Base-by-base conservation (phyloP, 805 yeast genomes). In the Grigorovia humatica region DNA sequence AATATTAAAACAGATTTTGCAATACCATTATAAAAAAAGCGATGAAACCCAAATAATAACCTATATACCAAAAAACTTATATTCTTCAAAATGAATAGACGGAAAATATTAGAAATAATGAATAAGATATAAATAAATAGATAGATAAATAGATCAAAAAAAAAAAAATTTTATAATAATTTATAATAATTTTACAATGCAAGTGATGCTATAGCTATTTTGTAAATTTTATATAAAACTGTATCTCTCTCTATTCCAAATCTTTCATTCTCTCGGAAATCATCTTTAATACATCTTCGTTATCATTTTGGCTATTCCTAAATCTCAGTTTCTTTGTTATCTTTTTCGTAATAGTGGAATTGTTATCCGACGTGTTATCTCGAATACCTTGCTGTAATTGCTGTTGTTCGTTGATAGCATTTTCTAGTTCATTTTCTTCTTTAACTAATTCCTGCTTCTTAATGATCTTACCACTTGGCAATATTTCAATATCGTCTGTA, bases 391-490 rank as follows among this genome's bases (percentile, higher is more conserved):
- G n/a, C 9, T 38, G 42, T 15, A 15, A n/a, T 15, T 38, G 42
- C 17, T 38, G 42, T 38, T 38, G 42, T 38, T 44, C 9, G 46
- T n/a, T 41, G 15, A 30, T 12, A 7, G 4, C 38, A 44, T 19
- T n/a, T n/a, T 44, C 42, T 38, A 38, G 13, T 38, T 38, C 51
- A 20, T 43, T 44, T 18, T 44, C 47, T 27, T 43, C 46, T 13
- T 48, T 46, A 15, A 41, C 30, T 15, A 48, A 20, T 18, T 43
- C 57, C 65, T 62, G 70, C 64, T 69, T 74, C 61, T 66, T 76
- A 20, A 85, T 72, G 15, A 80, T 68, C 55, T 82, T 79, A 41
- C 95, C 95, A 63, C 90, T 82, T 1, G 95, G 95, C 52, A 86
- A 72, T 46, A 81, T 69, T 57, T 83, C 91, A 57, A 71, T 76